Conservation (phyloP, 768 basidiomycete genomes). For the Postia placenta region DNA sequence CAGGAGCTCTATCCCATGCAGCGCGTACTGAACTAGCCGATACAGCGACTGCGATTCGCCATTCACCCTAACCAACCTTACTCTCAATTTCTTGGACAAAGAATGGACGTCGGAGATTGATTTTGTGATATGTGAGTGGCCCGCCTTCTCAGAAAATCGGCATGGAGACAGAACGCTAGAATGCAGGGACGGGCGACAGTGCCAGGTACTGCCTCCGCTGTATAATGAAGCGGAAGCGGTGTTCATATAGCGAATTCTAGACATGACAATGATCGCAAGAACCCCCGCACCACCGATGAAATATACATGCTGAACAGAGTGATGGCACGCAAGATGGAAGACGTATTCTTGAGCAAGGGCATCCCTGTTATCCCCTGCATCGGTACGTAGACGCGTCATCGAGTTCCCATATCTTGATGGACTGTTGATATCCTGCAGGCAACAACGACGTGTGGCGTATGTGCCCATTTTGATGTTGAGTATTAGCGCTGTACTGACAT, state of each 20-base stretch:
- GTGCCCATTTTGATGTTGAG: conserved; percentile 25
- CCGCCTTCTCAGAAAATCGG: neutral
- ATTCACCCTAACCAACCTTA: conserved; percentile 68
- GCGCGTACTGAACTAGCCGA: neutral
- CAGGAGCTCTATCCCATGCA: too few relatives aligned
- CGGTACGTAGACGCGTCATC: conserved; percentile 36
- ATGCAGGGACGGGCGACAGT: conserved; percentile 71
- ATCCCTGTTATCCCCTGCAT: conserved; percentile 80
- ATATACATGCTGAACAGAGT: conserved; percentile 70
- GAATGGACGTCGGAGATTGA: conserved; percentile 83
- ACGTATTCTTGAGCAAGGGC: conserved; percentile 61
- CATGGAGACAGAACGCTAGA: neutral
- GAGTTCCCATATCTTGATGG: too few relatives aligned
- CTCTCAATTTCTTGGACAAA: conserved; percentile 72
- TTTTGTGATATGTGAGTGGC: conserved; percentile 73
- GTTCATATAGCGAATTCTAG: too few relatives aligned
- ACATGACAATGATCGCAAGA: conserved; percentile 77
- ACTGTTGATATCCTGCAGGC: conserved; percentile 42
- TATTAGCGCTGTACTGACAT: conserved; percentile 1
- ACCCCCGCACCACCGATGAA: conserved; percentile 77
- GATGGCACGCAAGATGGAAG: conserved; percentile 63
- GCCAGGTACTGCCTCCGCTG: conserved; percentile 40
- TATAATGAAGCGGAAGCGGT: conserved; percentile 3
- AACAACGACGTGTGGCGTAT: conserved; percentile 92
- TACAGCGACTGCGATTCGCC: conserved; percentile 78